Conservation (phyloP, 1,284 basidiomycete species). For the Papiliotrema fonsecae region DNA sequence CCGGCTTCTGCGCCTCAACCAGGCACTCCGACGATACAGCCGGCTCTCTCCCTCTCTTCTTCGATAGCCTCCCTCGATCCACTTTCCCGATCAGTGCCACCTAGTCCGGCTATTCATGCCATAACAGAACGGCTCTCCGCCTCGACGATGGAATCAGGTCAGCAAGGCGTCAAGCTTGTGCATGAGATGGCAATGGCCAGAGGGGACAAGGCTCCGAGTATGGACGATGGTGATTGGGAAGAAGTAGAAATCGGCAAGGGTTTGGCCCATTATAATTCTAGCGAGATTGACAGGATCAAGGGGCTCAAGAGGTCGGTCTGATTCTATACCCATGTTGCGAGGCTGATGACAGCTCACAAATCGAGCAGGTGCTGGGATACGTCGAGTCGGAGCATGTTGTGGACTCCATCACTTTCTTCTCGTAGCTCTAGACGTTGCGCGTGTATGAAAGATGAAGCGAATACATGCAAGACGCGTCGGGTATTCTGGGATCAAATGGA, state of each 20-base stretch:
- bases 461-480: background rate
- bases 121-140: conserved; percentile 18
- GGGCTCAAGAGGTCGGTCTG: conserved; percentile 74
- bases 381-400: conserved; percentile 95
- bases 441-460: background rate
- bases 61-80: conserved; percentile 47
- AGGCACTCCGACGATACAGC: conserved; percentile 42
- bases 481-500: background rate
- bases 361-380: conserved; percentile 78
- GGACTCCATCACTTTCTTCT: conserved; percentile 62
- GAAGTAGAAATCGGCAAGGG: conserved; percentile 88
- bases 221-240: conserved; percentile 58
- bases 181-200: conserved; percentile 2
- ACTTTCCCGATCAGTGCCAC: conserved; percentile 28
- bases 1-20: conserved; percentile 19
- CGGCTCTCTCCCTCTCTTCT: conserved; percentile 41
- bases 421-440: background rate
- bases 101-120: conserved; percentile 31
- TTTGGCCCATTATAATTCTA: conserved; percentile 91
- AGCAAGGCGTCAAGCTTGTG: conserved; percentile 7
- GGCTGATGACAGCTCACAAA: conserved; percentile 60
- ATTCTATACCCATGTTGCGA: background rate
- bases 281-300: conserved; percentile 82
- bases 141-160: background rate
- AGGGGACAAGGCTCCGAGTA: conserved; percentile 4